These are phyloP conservation scores for Leccinum fuscescens DNA, from an alignment of 1,284 basidiomycete genomes.

Conservation along the genomic window DNA sequence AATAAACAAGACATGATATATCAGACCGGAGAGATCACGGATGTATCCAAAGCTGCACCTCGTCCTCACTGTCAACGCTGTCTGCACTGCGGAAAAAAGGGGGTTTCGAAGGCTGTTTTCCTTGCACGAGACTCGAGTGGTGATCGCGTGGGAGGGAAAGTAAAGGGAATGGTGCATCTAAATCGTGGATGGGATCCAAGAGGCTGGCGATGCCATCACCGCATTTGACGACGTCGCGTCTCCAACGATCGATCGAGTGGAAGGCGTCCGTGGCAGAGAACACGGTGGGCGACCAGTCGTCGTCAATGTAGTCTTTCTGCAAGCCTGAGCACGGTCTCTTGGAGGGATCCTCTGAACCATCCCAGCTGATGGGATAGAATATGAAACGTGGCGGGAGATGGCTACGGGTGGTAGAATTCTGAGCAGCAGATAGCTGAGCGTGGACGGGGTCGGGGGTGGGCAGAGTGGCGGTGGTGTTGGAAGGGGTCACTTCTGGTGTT, in stretches of 20 bases:
- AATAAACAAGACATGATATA: too few species aligned
- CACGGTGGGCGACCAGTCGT: constrained; percentile 8
- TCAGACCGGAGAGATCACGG: constrained; percentile 1
- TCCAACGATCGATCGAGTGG: constrained; percentile 25
- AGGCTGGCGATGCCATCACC: constrained; percentile 7
- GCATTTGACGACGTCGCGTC: constrained; percentile 15
- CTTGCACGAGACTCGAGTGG: neutral
- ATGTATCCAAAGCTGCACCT: constrained; percentile 17
- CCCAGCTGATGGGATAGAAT: constrained; percentile 29
- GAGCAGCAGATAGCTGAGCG: constrained; percentile 6
- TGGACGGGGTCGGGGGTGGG: constrained; percentile 16
- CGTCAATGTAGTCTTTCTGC: neutral
- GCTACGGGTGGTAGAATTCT: constrained; percentile 2
- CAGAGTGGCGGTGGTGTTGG: constrained; percentile 21
- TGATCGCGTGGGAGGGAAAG: constrained; percentile 16
- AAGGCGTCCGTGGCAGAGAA: constrained; percentile 17
- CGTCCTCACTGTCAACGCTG: constrained; percentile 7
- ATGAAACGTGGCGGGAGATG: constrained; percentile 22
- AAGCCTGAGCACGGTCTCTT: neutral
- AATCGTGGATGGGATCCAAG: constrained; percentile 21
- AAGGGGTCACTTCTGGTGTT: constrained; percentile 15
- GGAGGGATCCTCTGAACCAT: constrained; percentile 16
- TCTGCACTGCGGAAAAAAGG: neutral
- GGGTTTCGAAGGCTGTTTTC: neutral
- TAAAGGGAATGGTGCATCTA: constrained; percentile 8